These are phyloP conservation scores for Tarenaya hassleriana DNA, from an alignment of 345 rosid species.

Conservation along the genomic window DNA sequence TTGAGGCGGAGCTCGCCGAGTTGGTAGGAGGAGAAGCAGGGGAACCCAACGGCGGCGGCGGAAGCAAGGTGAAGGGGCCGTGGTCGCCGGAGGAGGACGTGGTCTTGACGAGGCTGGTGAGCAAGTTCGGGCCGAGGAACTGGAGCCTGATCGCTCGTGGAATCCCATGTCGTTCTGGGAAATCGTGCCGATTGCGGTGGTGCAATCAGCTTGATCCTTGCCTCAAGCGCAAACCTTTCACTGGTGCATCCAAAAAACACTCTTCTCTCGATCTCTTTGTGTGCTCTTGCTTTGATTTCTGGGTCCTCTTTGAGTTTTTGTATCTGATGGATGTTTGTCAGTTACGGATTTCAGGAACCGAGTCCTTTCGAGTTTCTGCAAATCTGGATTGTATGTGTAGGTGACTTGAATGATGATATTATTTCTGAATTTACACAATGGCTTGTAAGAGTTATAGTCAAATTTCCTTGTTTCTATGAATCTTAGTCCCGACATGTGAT, in stretches of 20 bases:
- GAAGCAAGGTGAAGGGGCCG: slow-evolving; percentile 46
- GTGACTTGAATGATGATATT: too few relatives aligned
- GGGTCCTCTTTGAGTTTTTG: too few relatives aligned
- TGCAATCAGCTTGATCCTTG: slow-evolving; percentile 80
- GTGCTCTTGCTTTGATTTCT: background rate
- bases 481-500: too few relatives aligned
- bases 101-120: slow-evolving; percentile 46
- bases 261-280: slow-evolving; percentile 1
- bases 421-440: too few relatives aligned
- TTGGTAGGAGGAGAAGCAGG: slow-evolving; percentile 13
- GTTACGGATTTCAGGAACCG: too few relatives aligned
- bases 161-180: slow-evolving; percentile 69
- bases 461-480: too few relatives aligned
- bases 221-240: slow-evolving; percentile 63
- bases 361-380: too few relatives aligned
- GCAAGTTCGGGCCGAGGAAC: slow-evolving; percentile 54
- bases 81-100: slow-evolving; percentile 73
- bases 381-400: too few relatives aligned
- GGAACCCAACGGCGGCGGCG: slow-evolving; percentile 15
- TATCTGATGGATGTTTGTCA: too few relatives aligned
- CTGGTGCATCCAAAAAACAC: slow-evolving; percentile 32
- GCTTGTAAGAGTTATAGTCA: too few relatives aligned
- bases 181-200: slow-evolving; percentile 79
- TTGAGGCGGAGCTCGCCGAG: slow-evolving; percentile 19
- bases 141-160: slow-evolving; percentile 72